A percentile compares a stretch with the other conserved stretches of the same genome.
phyloP scores from a whole-genome alignment of 2,329 filamentous ascomycete genomes.

The Cadophora gregata region DNA sequence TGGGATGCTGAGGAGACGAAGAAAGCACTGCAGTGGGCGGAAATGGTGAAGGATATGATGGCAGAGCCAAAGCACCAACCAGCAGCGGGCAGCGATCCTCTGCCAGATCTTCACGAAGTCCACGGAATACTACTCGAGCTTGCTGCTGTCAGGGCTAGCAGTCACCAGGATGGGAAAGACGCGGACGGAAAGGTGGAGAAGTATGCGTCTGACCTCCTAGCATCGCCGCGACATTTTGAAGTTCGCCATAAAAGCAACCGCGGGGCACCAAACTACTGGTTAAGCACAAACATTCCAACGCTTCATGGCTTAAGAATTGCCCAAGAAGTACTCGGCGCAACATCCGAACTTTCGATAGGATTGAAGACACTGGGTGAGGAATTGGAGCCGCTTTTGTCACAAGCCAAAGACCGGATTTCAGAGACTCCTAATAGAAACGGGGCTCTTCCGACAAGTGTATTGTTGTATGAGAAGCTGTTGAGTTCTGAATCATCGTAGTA shows the following conservation, averaged over 20 bases:
- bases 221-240: slow-evolving; percentile 22
- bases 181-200: slow-evolving; percentile 47
- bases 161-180: slow-evolving; percentile 48
- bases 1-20: slow-evolving; percentile 35
- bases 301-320: slow-evolving; percentile 50
- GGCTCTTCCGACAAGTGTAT: slow-evolving; percentile 1
- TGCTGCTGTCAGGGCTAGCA: slow-evolving; percentile 49
- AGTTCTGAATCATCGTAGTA: background rate
- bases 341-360: slow-evolving; percentile 24
- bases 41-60: slow-evolving; percentile 41
- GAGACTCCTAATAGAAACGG: background rate
- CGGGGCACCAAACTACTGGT: slow-evolving; percentile 14
- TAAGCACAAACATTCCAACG: slow-evolving; percentile 41
- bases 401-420: slow-evolving; percentile 15
- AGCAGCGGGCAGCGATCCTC: slow-evolving; percentile 25
- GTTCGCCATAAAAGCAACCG: slow-evolving; percentile 30
- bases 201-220: slow-evolving; percentile 45
- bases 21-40: slow-evolving; percentile 41
- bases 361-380: slow-evolving; percentile 26
- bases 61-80: slow-evolving; percentile 38
- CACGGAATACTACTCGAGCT: slow-evolving; percentile 51
- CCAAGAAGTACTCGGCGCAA: slow-evolving; percentile 42
- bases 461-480: slow-evolving; percentile 25
- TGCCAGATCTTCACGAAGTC: slow-evolving; percentile 48
- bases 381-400: slow-evolving; percentile 20